These are phyloP conservation scores for Suhomyces tanzawaensis DNA, from an alignment of 805 yeast genomes.

Conservation along the genomic window DNA sequence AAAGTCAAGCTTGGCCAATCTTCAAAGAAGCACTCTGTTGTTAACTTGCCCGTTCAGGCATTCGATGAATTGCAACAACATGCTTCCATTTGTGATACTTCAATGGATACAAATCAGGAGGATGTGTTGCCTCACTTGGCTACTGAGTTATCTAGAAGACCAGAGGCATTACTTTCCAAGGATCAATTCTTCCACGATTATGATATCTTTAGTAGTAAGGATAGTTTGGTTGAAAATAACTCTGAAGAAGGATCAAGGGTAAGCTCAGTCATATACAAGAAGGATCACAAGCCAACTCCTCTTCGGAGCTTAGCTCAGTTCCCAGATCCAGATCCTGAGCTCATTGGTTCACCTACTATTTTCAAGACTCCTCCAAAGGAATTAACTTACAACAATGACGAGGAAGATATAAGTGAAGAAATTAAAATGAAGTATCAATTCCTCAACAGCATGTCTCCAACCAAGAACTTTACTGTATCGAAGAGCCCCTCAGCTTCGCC, in stretches of 20 bases:
- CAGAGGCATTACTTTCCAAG: conserved; percentile 25
- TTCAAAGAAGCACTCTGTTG: conserved; percentile 23
- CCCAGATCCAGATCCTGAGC: conserved; percentile 36
- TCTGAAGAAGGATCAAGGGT: conserved; percentile 4
- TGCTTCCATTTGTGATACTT: conserved; percentile 32
- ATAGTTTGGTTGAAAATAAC: conserved; percentile 1
- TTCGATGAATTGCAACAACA: conserved; percentile 31
- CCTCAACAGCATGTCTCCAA: conserved; percentile 14
- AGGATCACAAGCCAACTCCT: conserved; percentile 3
- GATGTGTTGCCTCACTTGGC: conserved; percentile 37
- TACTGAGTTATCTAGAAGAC: conserved; percentile 29
- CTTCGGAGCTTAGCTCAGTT: conserved; percentile 10
- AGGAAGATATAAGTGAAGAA: conserved; percentile 12
- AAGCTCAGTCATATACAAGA: conserved; percentile 13
- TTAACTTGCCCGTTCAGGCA: conserved; percentile 22
- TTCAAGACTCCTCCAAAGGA: conserved; percentile 30
- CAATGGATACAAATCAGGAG: conserved; percentile 6
- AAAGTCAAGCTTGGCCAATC: conserved; percentile 28
- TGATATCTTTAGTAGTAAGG: conserved; percentile 15
- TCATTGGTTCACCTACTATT: conserved; percentile 21
- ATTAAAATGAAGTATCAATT: conserved; percentile 11
- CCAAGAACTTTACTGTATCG: conserved; percentile 8
- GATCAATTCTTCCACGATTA: conserved; percentile 31
- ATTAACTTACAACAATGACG: not conserved
- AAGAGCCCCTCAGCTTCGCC: conserved; percentile 19